phyloP scores from a whole-genome alignment of 306 rosid genomes.

The Cicer judaicum region DNA sequence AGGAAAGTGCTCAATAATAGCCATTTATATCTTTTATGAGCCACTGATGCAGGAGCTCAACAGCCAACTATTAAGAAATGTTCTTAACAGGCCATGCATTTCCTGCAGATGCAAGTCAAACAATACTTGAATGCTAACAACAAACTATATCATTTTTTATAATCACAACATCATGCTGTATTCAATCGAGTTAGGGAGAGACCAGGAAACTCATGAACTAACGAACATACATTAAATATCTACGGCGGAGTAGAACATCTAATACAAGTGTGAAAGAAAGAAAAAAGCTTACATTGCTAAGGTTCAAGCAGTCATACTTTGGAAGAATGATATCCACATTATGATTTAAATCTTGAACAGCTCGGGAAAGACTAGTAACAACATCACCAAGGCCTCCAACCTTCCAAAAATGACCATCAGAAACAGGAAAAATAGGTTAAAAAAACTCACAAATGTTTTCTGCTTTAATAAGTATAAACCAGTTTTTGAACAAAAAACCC shows the following conservation, averaged over 20 bases:
- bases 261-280: slow-evolving; percentile 19
- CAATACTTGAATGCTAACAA: background rate
- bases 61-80: slow-evolving; percentile 31
- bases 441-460: slow-evolving; percentile 19
- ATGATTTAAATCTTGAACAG: slow-evolving; percentile 86
- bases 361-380: slow-evolving; percentile 89
- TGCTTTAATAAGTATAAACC: slow-evolving; percentile 5
- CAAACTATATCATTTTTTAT: slow-evolving; percentile 5
- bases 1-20: slow-evolving; percentile 29
- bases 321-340: slow-evolving; percentile 84
- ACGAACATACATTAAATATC: slow-evolving; percentile 17
- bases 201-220: background rate
- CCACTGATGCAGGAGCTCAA: slow-evolving; percentile 22
- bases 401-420: slow-evolving; percentile 50
- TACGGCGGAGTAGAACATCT: slow-evolving; percentile 12
- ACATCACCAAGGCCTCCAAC: slow-evolving; percentile 99
- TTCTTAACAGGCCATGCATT: slow-evolving; percentile 13
- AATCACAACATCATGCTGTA: slow-evolving; percentile 28
- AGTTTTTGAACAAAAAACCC: slow-evolving; percentile 7
- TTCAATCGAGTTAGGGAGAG: slow-evolving; percentile 29
- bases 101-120: slow-evolving; percentile 34
- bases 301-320: slow-evolving; percentile 88
- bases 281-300: slow-evolving; percentile 75
- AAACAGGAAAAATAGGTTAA: slow-evolving; percentile 31
- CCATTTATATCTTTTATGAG: slow-evolving; percentile 7